Evolutionary conservation across 495 filamentous ascomycete genomes (phyloP), one percentile per base, ranked within the genome.

Genomic region (Aspergillus leporis): DNA sequence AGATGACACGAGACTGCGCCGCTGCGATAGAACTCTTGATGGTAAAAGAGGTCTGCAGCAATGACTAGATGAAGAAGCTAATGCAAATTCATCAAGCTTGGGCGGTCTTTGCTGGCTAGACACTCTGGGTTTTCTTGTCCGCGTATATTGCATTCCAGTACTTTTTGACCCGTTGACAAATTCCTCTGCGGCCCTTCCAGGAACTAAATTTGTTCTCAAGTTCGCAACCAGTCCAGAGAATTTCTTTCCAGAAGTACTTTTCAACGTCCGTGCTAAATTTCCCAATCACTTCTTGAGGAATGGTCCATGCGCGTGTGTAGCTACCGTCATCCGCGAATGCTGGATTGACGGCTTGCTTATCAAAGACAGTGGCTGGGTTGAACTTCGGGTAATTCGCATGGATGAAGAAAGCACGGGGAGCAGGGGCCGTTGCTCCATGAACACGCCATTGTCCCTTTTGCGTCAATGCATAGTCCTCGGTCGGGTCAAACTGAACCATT

Each of bases 321-420:
- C 62, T 69, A 0, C 75, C 74, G 45, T 74, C 69, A 21, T 74
- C 66, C 2, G 67, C 66, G 25, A 69, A 70, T 5, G 71, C 66
- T 0, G 70, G 71, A 25, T 70, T 74, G 43, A 74, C 71, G 1
- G 51, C 67, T n/a, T 72, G 67, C 30, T 70, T 58, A 22, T 61
- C 60, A 51, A 76, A 78, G n/a, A 78, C 60, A 0, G 74, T 76
- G 13, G 74, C 70, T 10, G 81, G 79, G 62, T 83, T 78, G 58
- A 81, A 76, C 59, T 82, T 81, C 36, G 77, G 75, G 48, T 68
- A 78, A 57, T 79, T 81, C 60, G 75, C 76, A 63, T 83, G 80
- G 36, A 80, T 69, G 67, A 81, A 81, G 63, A 82, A 77, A n/a
- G 68, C 60, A 1, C 63, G 56, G 0, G 71, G 64, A 2, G 57